Percentiles rank a stretch among this genome's conserved stretches.
Conservation (phyloP, 129 eudicot species). For the Centaurea solstitialis region DNA sequence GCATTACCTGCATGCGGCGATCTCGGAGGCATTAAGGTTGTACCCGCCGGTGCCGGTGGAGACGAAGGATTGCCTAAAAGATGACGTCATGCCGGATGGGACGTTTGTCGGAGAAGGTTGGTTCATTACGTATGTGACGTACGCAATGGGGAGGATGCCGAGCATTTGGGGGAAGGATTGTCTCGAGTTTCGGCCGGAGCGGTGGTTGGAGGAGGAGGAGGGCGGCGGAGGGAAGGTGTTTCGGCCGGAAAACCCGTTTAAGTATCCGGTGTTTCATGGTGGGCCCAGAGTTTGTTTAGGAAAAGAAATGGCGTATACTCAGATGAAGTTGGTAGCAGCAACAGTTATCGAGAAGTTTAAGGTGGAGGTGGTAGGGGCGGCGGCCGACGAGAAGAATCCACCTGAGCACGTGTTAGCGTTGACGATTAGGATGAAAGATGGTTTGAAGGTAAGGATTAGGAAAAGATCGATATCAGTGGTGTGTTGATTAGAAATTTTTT, state of each 20-base stretch:
- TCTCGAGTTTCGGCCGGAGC: slow-evolving; percentile 65
- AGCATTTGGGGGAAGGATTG: slow-evolving; percentile 78
- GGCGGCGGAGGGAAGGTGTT: slow-evolving; percentile 25
- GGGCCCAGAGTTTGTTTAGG: slow-evolving; percentile 85
- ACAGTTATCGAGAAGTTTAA: slow-evolving; percentile 51
- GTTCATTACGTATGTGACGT: slow-evolving; percentile 58
- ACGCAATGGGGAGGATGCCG: slow-evolving; percentile 88
- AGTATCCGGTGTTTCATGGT: slow-evolving; percentile 70
- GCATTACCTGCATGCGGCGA: slow-evolving; percentile 78
- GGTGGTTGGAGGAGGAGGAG: slow-evolving; percentile 61
- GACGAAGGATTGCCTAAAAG: slow-evolving; percentile 45
- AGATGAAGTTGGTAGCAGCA: slow-evolving; percentile 86
- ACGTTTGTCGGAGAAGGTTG: slow-evolving; percentile 50
- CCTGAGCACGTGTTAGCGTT: slow-evolving; percentile 66
- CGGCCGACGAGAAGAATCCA: slow-evolving; percentile 32
- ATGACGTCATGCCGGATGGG: slow-evolving; percentile 75
- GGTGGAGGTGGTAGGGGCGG: slow-evolving; percentile 29
- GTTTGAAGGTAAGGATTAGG: slow-evolving; percentile 42
- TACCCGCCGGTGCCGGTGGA: slow-evolving; percentile 88
- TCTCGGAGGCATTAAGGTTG: slow-evolving; percentile 67
- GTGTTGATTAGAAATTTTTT: no score
- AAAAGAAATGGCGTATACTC: slow-evolving; percentile 82
- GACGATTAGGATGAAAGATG: slow-evolving; percentile 80
- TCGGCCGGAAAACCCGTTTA: slow-evolving; percentile 50
- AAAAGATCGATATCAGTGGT: no score